Evolutionary conservation across 2,329 filamentous ascomycete species (phyloP).

Genomic region (Huntiella moniliformis): DNA sequence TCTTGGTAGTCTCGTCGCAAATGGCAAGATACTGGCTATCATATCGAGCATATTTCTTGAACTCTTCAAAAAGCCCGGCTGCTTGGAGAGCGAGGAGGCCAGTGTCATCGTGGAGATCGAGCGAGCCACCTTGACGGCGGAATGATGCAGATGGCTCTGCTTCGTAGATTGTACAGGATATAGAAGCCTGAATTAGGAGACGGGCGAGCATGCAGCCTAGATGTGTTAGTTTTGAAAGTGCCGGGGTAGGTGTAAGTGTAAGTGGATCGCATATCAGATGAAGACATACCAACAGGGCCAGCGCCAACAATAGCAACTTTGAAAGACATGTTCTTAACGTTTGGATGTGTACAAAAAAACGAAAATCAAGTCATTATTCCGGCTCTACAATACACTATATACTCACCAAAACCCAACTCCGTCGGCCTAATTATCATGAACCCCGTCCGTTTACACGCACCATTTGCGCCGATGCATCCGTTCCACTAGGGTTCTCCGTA

Average conservation of each 20-base stretch:
- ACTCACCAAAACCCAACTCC: too few species aligned
- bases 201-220: slow-evolving; percentile 29
- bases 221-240: too few species aligned
- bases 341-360: too few species aligned
- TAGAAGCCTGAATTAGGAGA: slow-evolving; percentile 27
- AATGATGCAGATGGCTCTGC: slow-evolving; percentile 24
- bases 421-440: too few species aligned
- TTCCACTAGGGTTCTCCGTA: too few species aligned
- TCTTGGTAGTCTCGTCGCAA: slow-evolving; percentile 17
- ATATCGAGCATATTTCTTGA: slow-evolving; percentile 29
- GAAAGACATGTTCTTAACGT: not conserved
- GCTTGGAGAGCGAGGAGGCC: slow-evolving; percentile 32
- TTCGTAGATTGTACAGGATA: slow-evolving; percentile 32
- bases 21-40: slow-evolving; percentile 32
- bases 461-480: too few species aligned
- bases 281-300: slow-evolving; percentile 16
- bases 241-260: too few species aligned
- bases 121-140: slow-evolving; percentile 30
- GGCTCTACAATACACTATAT: too few species aligned
- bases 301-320: slow-evolving; percentile 13
- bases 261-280: too few species aligned
- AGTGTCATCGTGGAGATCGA: slow-evolving; percentile 33
- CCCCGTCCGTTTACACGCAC: too few species aligned
- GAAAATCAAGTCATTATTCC: too few species aligned
- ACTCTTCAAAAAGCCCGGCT: slow-evolving; percentile 30